These are phyloP conservation scores for Penicillium sclerotigenum DNA, from an alignment of 2,329 filamentous ascomycete genomes.

Conservation along the genomic window DNA sequence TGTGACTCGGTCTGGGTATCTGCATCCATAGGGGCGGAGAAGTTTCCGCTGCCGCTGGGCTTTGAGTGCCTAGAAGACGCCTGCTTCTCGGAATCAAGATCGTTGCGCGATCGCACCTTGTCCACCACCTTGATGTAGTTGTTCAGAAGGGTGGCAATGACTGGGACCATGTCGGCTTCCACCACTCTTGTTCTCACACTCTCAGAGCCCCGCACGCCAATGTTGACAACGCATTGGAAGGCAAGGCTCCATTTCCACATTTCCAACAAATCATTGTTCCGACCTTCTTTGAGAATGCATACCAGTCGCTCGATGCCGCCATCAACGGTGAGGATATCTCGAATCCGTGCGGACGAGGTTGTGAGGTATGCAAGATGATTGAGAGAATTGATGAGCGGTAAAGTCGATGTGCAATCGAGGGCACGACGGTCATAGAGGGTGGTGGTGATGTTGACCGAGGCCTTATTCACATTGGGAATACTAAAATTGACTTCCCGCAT, in stretches of 20 bases:
- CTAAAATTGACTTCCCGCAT: conserved; percentile 99
- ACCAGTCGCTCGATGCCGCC: conserved; percentile 94
- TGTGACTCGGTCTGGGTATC: conserved; percentile 57
- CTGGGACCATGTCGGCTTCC: conserved; percentile 97
- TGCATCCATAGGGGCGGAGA: conserved; percentile 43
- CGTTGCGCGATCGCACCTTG: conserved; percentile 80
- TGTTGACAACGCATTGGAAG: conserved; percentile 98
- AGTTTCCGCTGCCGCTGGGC: conserved; percentile 26
- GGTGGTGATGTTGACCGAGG: conserved; percentile 96
- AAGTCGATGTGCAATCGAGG: conserved; percentile 94
- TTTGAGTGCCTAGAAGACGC: conserved; percentile 33
- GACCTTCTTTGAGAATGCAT: conserved; percentile 95
- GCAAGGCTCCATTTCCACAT: conserved; percentile 99
- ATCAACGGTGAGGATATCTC: conserved; percentile 97
- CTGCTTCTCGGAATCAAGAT: conserved; percentile 66
- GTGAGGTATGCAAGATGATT: conserved; percentile 98
- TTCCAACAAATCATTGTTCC: conserved; percentile 98
- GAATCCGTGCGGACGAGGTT: conserved; percentile 93
- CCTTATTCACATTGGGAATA: conserved; percentile 99
- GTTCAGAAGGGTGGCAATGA: conserved; percentile 95
- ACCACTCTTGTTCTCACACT: conserved; percentile 90
- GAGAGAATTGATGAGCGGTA: conserved; percentile 96
- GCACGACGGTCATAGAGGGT: conserved; percentile 96
- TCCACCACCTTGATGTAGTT: conserved; percentile 98
- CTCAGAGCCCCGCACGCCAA: conserved; percentile 93